Base-by-base conservation (phyloP, 768 basidiomycete genomes). In the Pisolithus orientalis region DNA sequence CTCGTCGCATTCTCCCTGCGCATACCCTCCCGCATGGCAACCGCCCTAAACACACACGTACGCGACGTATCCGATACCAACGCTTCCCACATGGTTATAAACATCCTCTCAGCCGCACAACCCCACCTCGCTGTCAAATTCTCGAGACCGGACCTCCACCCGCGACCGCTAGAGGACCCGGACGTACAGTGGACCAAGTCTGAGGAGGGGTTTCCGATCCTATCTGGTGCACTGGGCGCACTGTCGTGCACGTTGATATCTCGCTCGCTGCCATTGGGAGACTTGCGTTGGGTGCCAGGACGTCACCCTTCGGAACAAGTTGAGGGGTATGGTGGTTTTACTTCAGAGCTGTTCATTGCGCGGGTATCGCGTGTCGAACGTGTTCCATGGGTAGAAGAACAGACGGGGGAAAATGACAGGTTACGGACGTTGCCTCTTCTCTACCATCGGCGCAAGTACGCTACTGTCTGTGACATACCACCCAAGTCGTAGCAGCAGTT, bases 1-100 rank as follows among this genome's bases (percentile, higher is more conserved):
- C 79, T 96, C 52, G 80, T 98, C 61, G 80, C 91, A 0, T 98
- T 97, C 66, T 86, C 93, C 16, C 77, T 98, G 17, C 86, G 92
- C 32, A 76, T 92, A 16, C 94, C 94, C 4, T 95, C 93, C 0
- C 78, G 92, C 4, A 89, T 95, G 82, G 92, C 93, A 0, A 70
- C 75, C 2, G 71, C 80, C 1, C 75, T 89, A 27, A 70, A 72
- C 49, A 50, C 72, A 1, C 58, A 55, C 53, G 37, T 60, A 52
- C 27, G 46, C 6, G 50, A 50, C 21, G 45, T 59, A 13, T 51
- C 57, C 39, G 24, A 39, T 43, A 39, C n/a, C n/a, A 53, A 57
- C 24, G 46, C 65, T 4, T 67, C 76, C 0, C 83, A 85, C 59
- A 76, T 95, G 76, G 80, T 89, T 47, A 72, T 96, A 53, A 93